These are phyloP conservation scores for Nakazawaea populi DNA, from an alignment of 805 yeast genomes.

Conservation along the genomic window DNA sequence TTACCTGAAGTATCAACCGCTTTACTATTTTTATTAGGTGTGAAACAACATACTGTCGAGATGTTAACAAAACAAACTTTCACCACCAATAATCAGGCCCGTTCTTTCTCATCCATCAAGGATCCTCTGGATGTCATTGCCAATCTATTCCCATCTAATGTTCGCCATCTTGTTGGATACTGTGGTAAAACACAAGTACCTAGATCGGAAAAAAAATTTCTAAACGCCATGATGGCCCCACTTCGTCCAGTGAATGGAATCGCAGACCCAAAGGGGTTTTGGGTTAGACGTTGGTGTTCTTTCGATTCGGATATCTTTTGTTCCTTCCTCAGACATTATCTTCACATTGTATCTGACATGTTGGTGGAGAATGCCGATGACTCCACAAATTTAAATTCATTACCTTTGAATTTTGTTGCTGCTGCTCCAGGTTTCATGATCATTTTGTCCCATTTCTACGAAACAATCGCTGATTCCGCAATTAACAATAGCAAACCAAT, in stretches of 20 bases:
- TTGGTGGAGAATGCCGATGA: constrained; percentile 10
- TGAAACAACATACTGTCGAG: constrained; percentile 41
- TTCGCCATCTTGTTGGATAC: constrained; percentile 17
- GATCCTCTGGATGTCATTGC: not conserved
- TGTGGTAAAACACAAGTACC: constrained; percentile 11
- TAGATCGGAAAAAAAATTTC: constrained; percentile 23
- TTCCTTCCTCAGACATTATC: constrained; percentile 57
- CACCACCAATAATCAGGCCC: constrained; percentile 3
- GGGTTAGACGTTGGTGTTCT: constrained; percentile 59
- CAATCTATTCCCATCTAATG: constrained; percentile 18
- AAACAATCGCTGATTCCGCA: constrained; percentile 24
- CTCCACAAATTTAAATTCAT: not conserved
- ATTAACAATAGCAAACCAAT: not conserved
- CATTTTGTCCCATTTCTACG: constrained; percentile 40
- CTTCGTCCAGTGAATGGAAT: constrained; percentile 35
- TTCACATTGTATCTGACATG: constrained; percentile 24
- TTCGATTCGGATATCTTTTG: constrained; percentile 53
- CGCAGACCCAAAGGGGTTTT: constrained; percentile 50
- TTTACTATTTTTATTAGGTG: constrained; percentile 48
- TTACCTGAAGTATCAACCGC: constrained; percentile 53
- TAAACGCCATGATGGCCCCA: constrained; percentile 35
- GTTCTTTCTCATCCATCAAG: not conserved
- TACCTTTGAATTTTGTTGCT: constrained; percentile 12
- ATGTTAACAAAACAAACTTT: constrained; percentile 9
- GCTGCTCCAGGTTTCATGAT: constrained; percentile 40